A percentile compares a stretch with the other conserved stretches of the same genome.
These are phyloP conservation scores for Cymbidium sinense DNA, from an alignment of 106 monocot genomes.

Conservation along the genomic window DNA sequence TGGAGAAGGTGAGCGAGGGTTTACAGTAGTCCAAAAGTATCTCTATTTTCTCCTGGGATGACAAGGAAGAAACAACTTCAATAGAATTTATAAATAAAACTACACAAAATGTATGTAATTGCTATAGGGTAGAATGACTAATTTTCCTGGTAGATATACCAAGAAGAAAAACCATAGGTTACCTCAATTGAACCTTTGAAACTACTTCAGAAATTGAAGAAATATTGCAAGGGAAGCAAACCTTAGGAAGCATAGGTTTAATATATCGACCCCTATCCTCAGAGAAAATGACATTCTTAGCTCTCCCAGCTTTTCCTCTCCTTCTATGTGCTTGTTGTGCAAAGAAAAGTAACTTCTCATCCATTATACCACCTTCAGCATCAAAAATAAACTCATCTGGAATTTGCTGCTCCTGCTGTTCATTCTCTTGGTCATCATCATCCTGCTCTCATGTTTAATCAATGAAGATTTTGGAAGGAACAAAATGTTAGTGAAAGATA, in stretches of 20 bases:
- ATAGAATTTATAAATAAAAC: not conserved
- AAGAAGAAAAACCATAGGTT: not conserved
- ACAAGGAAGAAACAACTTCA: no score
- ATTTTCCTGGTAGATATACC: not conserved
- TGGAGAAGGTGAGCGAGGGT: no score
- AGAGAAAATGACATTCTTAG: slow-evolving; percentile 98
- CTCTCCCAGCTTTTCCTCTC: slow-evolving; percentile 87
- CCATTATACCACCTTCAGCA: slow-evolving; percentile 92
- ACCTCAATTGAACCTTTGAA: not conserved
- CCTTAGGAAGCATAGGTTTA: slow-evolving; percentile 99
- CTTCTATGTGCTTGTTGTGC: slow-evolving; percentile 94
- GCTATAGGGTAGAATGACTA: not conserved
- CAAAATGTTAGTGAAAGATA: not conserved
- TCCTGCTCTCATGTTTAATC: slow-evolving; percentile 29
- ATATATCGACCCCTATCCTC: slow-evolving; percentile 96
- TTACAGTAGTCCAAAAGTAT: no score
- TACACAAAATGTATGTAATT: not conserved
- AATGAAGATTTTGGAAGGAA: not conserved
- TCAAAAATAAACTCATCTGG: slow-evolving; percentile 99
- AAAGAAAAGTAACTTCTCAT: slow-evolving; percentile 95
- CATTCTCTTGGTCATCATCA: slow-evolving; percentile 74
- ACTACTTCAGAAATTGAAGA: not conserved
- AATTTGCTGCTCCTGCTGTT: slow-evolving; percentile 81
- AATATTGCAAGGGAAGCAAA: slow-evolving; percentile 14
- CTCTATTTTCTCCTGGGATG: no score